Conservation (phyloP, 176 grass and related monocot species). For the Puccinellia tenuiflora region DNA sequence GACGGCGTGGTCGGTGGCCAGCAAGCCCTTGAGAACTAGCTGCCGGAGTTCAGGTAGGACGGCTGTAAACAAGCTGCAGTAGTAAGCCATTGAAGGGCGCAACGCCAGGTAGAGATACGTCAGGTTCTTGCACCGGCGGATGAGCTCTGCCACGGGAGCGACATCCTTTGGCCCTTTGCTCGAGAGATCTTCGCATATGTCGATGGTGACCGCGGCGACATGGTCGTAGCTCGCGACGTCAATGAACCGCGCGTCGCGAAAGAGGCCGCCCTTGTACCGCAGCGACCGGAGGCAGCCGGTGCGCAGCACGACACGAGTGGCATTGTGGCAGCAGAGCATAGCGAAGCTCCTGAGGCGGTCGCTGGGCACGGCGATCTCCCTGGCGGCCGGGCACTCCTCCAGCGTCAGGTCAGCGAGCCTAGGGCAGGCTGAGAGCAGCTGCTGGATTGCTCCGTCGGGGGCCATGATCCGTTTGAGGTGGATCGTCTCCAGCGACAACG, state of each 20-base stretch:
- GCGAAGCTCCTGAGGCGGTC: not conserved
- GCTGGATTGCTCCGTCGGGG: accelerated
- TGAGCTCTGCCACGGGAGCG: not conserved
- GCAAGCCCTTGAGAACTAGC: slow-evolving; percentile 15
- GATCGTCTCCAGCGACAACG: not conserved
- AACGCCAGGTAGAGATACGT: not conserved
- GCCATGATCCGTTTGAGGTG: not conserved
- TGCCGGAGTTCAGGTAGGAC: not conserved
- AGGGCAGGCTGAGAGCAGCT: not conserved
- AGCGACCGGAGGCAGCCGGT: not conserved
- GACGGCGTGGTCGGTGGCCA: not conserved
- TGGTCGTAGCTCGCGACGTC: not conserved
- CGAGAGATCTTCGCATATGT: not conserved
- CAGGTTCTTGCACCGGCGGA: not conserved
- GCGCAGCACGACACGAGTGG: not conserved
- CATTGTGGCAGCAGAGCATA: not conserved
- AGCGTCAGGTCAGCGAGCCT: not conserved
- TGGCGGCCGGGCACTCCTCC: not conserved
- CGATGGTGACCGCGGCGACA: not conserved
- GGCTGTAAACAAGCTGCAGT: not conserved
- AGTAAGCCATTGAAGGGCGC: not conserved
- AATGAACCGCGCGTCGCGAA: not conserved
- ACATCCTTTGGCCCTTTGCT: not conserved
- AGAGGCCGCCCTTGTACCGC: not conserved
- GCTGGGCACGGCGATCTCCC: not conserved